Base-by-base conservation (phyloP, 176 grass and related monocot genomes). In the Ensete ventricosum region DNA sequence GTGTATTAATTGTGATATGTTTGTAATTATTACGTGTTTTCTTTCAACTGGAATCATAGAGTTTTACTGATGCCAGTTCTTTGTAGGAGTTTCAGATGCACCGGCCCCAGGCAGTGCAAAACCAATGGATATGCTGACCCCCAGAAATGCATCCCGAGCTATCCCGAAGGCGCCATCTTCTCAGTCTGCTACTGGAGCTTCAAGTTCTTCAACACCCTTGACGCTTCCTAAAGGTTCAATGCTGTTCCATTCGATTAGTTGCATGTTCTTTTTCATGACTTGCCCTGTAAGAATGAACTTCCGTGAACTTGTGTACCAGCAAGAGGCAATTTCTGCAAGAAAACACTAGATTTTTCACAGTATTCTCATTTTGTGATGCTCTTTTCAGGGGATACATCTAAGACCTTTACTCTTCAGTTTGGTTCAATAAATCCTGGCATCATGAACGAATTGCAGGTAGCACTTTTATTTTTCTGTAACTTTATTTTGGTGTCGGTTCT, bases 391-490 rank as follows among this genome's bases (percentile, higher is more conserved):
- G 95, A 89, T 81, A 5, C 84, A 64, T 68, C 85, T 16, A 87
- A 82, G 55, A 83, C 74, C 67, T 81, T 87, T 81, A 75, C 75
- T 25, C 86, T 99, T 75, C 95, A 99, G 64, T 99, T 99, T 80
- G 95, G 95, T 25, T 85, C 88, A 76, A 87, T 98, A 80, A 93
- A 85, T 81, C 73, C 71, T 26, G 85, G 81, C n/a, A 74, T 84
- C 59, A 83, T 93, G 57, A 92, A 96, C 52, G 90, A 78, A 27
- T 52, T 91, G 52, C 88, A 82, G 71, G 95, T 99, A 99, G 74
- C 78, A 48, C 14, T 68, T 65, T 76, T 55, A 3, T 29, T 67
- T 59, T 57, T 63, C 27, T 73, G 52, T 53, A 17, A 59, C 73
- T 51, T 43, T 63, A 69, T 67, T 19, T 48, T 81, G 51, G 62